Conservation (phyloP, 306 rosid species). For the Castanospermum australe region DNA sequence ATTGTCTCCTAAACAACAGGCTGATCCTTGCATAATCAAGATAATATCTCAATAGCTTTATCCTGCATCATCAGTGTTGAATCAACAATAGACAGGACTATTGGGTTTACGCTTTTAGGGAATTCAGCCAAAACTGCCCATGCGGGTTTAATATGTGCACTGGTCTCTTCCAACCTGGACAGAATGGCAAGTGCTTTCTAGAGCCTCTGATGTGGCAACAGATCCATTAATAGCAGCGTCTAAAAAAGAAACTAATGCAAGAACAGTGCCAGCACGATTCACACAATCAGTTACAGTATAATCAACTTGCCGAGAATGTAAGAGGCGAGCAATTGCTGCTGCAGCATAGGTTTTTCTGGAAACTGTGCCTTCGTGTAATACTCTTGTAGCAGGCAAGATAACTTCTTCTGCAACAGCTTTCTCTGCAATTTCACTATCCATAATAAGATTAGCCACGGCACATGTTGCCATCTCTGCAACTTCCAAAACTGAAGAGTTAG, state of each 20-base stretch:
- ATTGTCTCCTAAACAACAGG: conserved; percentile 71
- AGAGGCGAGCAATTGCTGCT: conserved; percentile 90
- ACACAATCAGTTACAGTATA: conserved; percentile 74
- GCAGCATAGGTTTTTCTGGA: conserved; percentile 89
- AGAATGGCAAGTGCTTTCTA: conserved; percentile 89
- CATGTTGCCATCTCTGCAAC: conserved; percentile 85
- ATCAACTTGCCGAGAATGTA: conserved; percentile 72
- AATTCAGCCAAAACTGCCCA: conserved; percentile 90
- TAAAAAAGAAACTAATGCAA: conserved; percentile 83
- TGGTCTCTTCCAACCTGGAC: conserved; percentile 65
- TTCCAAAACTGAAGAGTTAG: conserved; percentile 77
- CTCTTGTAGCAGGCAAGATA: conserved; percentile 89
- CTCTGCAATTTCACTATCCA: conserved; percentile 77
- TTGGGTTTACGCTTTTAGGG: conserved; percentile 77
- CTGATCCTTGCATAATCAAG: conserved; percentile 82
- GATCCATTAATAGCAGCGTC: conserved; percentile 73
- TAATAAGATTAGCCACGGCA: conserved; percentile 91
- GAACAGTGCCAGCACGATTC: conserved; percentile 82
- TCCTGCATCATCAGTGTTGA: conserved; percentile 76
- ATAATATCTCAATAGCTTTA: conserved; percentile 85
- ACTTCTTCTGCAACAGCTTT: conserved; percentile 79
- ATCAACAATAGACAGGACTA: conserved; percentile 75
- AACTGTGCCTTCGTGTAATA: conserved; percentile 74
- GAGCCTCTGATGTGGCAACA: conserved; percentile 72
- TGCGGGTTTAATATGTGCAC: conserved; percentile 67